These are phyloP conservation scores for Gamarada debralockiae DNA, from an alignment of 495 filamentous ascomycete genomes.

Conservation along the genomic window DNA sequence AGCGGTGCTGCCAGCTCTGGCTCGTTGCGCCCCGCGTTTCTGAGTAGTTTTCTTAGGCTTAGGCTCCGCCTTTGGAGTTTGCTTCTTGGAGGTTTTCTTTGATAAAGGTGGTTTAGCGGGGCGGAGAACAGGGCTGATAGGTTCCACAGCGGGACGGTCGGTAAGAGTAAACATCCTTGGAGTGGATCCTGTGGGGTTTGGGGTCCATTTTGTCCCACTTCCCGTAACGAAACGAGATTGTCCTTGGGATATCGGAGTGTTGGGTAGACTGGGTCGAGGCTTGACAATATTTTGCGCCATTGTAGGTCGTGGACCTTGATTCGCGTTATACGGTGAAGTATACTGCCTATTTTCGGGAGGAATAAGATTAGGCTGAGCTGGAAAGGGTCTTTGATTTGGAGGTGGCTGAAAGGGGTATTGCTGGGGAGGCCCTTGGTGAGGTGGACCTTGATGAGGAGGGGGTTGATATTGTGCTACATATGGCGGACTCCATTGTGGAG, in stretches of 20 bases:
- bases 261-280: slow-evolving; percentile 11
- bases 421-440: not conserved
- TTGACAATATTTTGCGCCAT: not conserved
- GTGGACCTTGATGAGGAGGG: slow-evolving; percentile 3
- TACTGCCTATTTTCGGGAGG: slow-evolving; percentile 21
- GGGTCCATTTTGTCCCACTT: slow-evolving; percentile 45
- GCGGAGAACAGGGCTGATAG: slow-evolving; percentile 41
- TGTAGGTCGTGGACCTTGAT: slow-evolving; percentile 3
- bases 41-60: slow-evolving; percentile 7
- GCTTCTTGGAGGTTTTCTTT: slow-evolving; percentile 25
- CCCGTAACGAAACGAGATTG: slow-evolving; percentile 26
- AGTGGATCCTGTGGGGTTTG: slow-evolving; percentile 41
- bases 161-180: slow-evolving; percentile 30
- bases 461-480: slow-evolving; percentile 1
- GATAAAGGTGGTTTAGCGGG: slow-evolving; percentile 27
- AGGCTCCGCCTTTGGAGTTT: slow-evolving; percentile 7
- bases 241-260: slow-evolving; percentile 16
- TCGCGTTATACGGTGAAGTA: slow-evolving; percentile 25
- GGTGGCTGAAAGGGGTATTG: slow-evolving; percentile 7
- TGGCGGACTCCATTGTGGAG: slow-evolving; percentile 33
- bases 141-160: slow-evolving; percentile 40
- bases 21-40: slow-evolving; percentile 27
- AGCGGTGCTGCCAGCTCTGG: slow-evolving; percentile 45
- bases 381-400: slow-evolving; percentile 11
- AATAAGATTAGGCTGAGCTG: slow-evolving; percentile 8